Evolutionary conservation across 208 protist genomes (phyloP).

Genomic region (Crithidia brevicula): DNA sequence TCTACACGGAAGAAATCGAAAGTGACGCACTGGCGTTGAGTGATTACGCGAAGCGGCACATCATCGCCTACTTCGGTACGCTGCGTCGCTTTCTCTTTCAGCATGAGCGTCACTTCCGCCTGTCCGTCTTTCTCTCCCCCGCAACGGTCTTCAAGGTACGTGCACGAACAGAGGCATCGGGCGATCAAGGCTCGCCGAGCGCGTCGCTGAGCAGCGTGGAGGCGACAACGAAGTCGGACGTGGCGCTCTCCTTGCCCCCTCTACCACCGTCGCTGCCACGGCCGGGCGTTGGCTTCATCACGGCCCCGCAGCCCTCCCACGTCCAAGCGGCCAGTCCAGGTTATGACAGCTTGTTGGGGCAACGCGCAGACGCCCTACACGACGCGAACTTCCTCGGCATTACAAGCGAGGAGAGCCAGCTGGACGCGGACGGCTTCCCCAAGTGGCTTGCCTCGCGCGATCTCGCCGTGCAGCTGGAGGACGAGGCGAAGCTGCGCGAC

Average conservation of each 20-base stretch:
- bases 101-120: slow-evolving; percentile 13
- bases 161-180: background rate
- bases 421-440: slow-evolving; percentile 24
- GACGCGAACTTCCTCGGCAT: background rate
- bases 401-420: background rate
- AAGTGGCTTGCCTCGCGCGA: slow-evolving; percentile 20
- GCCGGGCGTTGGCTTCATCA: background rate
- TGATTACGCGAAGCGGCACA: slow-evolving; percentile 22
- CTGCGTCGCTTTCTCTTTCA: slow-evolving; percentile 30
- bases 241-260: background rate
- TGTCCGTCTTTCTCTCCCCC: background rate
- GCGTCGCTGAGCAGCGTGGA: too few relatives aligned
- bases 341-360: too few relatives aligned
- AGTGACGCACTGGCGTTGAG: slow-evolving; percentile 1
- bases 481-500: background rate
- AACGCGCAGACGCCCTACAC: too few relatives aligned
- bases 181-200: too few relatives aligned
- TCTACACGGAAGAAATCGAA: slow-evolving; percentile 29
- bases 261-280: slow-evolving; percentile 3
- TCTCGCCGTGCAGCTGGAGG: slow-evolving; percentile 20
- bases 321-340: too few relatives aligned
- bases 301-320: background rate
- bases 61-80: slow-evolving; percentile 34
- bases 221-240: background rate
- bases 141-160: background rate